Base-by-base conservation (phyloP, 2,329 filamentous ascomycete species). In the Lanzia echinophila region DNA sequence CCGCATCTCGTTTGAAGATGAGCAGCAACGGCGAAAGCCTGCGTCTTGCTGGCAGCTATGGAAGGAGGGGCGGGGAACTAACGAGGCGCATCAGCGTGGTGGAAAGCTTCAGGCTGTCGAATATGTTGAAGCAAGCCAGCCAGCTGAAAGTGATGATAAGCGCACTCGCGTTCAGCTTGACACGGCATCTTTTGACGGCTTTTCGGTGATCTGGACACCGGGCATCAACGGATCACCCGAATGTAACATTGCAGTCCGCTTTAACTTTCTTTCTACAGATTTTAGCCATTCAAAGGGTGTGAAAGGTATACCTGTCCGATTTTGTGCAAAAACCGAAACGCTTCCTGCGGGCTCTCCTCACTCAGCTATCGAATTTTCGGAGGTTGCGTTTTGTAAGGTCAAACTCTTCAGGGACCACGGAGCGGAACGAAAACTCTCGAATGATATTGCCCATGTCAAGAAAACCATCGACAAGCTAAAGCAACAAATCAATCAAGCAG, bases 221-320 rank as follows among this genome's bases (percentile, higher is more conserved):
- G 86, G 83, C 4, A 71, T 79, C 41, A 85, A 84, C 47, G 83
- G 84, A 0, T 71, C 75, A 0, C 75, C 86, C 3, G 90, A 96
- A 63, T 94, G 90, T 69, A 88, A 84, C 47, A 83, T 99, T 53
- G 87, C 90, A 8, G 89, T 97, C 12, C 88, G 94, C 44, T 99
- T 97, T 77, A 99, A 99, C 72, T 99, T 99, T 67, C 77, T 99
- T 0, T 99, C 94, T 0, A 99, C 94, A 8, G 94, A 99, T 68
- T 99, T 97, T 68, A 97, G 92, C 69, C 94, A 97, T 67, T 97
- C 94, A 10, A 99, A 99, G 68, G 94, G 94, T 44, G 94, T 99
- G 47, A 99, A 97, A 71, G 94, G 94, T 34, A 96, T 97, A 60
- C 92, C 94, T 0, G 91, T 99, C 4, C 79, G 94, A 53, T 79